A percentile compares a stretch with the other conserved stretches of the same genome.
phyloP scores from a whole-genome alignment of 108 stramenopile genomes.

The Aurantiochytrium sp. region DNA sequence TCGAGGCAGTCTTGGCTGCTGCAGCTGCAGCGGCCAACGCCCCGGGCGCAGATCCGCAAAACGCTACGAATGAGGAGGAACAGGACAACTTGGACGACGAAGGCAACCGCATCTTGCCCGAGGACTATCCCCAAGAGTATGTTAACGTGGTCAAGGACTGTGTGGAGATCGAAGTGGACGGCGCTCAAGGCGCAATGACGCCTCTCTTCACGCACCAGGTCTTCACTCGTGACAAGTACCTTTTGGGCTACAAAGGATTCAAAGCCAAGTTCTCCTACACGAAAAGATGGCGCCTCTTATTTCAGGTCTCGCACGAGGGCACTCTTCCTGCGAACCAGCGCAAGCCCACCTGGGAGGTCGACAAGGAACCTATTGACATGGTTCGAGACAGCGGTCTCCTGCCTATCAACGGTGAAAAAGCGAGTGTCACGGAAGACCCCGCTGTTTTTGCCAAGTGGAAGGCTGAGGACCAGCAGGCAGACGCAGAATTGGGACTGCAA shows the following conservation, averaged over 20 bases:
- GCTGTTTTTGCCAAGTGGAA: neutral
- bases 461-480: neutral
- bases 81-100: neutral
- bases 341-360: neutral
- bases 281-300: neutral
- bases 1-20: neutral
- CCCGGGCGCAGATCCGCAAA: neutral
- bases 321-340: neutral
- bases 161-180: neutral
- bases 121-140: neutral
- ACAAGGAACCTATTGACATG: neutral
- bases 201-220: neutral
- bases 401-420: neutral
- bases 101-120: neutral
- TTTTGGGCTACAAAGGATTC: neutral
- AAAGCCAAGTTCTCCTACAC: neutral
- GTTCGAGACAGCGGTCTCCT: neutral
- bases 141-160: neutral
- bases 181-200: neutral
- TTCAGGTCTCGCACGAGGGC: neutral
- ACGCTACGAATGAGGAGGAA: neutral
- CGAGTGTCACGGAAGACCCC: neutral
- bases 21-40: neutral
- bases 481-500: neutral
- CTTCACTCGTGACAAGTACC: neutral